Conservation (phyloP, 129 eudicot species). For the Silybum marianum region DNA sequence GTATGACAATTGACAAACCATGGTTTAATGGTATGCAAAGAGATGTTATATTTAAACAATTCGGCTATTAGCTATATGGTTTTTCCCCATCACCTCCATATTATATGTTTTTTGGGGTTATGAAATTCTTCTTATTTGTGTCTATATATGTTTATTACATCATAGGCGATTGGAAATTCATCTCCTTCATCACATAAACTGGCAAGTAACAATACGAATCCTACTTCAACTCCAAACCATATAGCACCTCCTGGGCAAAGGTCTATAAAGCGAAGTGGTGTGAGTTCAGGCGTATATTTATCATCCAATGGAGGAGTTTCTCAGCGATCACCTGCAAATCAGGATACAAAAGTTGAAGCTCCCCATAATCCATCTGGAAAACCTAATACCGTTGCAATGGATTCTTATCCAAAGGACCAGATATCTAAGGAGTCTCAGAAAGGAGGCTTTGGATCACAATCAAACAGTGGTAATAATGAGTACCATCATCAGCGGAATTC, state of each 20-base stretch:
- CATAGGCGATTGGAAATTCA: conserved; percentile 46
- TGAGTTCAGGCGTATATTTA: conserved; percentile 35
- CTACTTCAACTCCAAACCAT: conserved; percentile 46
- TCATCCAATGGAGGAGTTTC: conserved; percentile 57
- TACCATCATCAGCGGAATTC: conserved; percentile 57
- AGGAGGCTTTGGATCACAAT: conserved; percentile 48
- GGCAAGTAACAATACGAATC: conserved; percentile 38
- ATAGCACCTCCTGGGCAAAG: conserved; percentile 52
- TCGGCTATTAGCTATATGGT: neutral
- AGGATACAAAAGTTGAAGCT: conserved; percentile 36
- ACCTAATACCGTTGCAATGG: conserved; percentile 35
- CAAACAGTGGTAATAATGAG: conserved; percentile 36
- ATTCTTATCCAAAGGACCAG: conserved; percentile 46
- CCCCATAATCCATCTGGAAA: conserved; percentile 35
- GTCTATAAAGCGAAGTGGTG: conserved; percentile 61
- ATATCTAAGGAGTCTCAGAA: conserved; percentile 52
- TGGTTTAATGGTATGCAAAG: neutral
- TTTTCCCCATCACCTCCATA: neutral
- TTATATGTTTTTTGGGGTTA: conserved; percentile 1
- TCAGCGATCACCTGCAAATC: conserved; percentile 39
- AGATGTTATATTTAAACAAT: neutral
- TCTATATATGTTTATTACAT: conserved; percentile 1
- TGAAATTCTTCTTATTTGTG: neutral
- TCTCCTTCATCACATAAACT: conserved; percentile 45
- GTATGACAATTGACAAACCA: neutral